These are phyloP conservation scores for Marasmius fiardii DNA, from an alignment of 1,284 basidiomycete genomes.

Conservation along the genomic window DNA sequence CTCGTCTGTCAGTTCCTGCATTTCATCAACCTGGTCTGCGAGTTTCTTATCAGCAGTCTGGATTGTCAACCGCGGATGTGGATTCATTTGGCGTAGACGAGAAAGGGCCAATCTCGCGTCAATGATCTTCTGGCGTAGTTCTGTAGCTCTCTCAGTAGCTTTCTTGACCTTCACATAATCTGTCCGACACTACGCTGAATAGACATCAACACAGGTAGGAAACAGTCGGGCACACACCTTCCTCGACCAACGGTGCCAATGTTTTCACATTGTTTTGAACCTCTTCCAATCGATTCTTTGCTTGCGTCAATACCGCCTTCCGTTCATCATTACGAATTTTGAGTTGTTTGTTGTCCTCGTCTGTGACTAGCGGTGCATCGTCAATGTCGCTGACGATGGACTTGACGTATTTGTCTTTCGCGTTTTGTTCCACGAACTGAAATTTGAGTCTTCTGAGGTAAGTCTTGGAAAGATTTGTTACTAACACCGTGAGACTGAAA, in stretches of 20 bases:
- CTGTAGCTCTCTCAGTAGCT: conserved; percentile 51
- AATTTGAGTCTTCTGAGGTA: conserved; percentile 84
- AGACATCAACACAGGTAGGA: not conserved
- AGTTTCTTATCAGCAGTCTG: conserved; percentile 68
- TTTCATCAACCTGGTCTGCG: conserved; percentile 65
- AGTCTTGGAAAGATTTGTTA: conserved; percentile 38
- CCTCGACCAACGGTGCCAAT: conserved; percentile 48
- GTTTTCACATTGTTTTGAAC: conserved; percentile 59
- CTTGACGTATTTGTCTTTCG: conserved; percentile 82
- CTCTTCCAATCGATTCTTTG: conserved; percentile 60
- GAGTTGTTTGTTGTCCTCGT: conserved; percentile 70
- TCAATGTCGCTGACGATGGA: conserved; percentile 81
- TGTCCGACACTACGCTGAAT: conserved; percentile 19
- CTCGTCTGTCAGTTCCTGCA: conserved; percentile 69
- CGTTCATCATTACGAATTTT: conserved; percentile 60
- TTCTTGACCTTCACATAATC: conserved; percentile 57
- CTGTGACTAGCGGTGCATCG: conserved; percentile 71
- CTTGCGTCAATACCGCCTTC: conserved; percentile 62
- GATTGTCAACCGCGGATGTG: conserved; percentile 73
- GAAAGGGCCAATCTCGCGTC: conserved; percentile 77
- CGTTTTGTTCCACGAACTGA: conserved; percentile 83
- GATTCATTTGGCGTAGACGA: conserved; percentile 74
- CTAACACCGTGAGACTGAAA: not conserved
- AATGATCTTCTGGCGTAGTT: conserved; percentile 70
- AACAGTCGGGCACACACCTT: not conserved